Base-by-base conservation (phyloP, 2,329 filamentous ascomycete genomes). In the Alternaria infectoria region DNA sequence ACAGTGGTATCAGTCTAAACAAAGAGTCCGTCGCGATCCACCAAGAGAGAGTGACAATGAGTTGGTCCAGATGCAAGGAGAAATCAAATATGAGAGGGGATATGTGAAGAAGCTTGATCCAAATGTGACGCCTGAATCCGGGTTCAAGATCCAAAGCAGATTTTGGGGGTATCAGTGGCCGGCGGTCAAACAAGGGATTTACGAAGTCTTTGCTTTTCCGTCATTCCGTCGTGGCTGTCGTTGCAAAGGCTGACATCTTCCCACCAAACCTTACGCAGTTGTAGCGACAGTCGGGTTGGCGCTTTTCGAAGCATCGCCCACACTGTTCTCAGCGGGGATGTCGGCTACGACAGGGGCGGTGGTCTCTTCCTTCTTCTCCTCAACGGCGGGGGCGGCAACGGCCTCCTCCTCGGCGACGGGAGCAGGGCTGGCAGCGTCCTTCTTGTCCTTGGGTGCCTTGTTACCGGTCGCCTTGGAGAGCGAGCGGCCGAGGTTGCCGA, bases 401-500 rank as follows among this genome's bases (percentile, higher is more conserved):
- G 74, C 64, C 69, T 78, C 76, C 59, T 77, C 60, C 56, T 62
- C 60, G 5, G 40, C 75, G 17, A 78, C 77, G 61, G 79, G 78
- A 59, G 77, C 71, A n/a, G 78, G 73, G 40, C 75, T 58, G 40
- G 67, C 65, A 36, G 68, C 65, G 32, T 71, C 62, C 64, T 71
- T 64, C 69, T 79, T 77, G 71, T 79, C 77, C 73, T 79, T 73
- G 70, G 74, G 59, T 5, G 47, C 77, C 73, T 81, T 80, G 70
- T 70, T 62, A 57, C 73, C 73, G 65, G 75, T 73, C 54, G 79
- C 78, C 76, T 82, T 82, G 77, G 77, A 80, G 69, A 79, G 73
- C 28, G 77, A 78, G 69, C 81, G 80, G 69, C 80, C 87, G 75
- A 92, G 88, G 75, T 89, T 90, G 73, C 88, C 88, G 82, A 96